A percentile compares a stretch with the other conserved stretches of the same genome.
Conservation (phyloP, 805 yeast species). For the Saturnispora dispora region DNA sequence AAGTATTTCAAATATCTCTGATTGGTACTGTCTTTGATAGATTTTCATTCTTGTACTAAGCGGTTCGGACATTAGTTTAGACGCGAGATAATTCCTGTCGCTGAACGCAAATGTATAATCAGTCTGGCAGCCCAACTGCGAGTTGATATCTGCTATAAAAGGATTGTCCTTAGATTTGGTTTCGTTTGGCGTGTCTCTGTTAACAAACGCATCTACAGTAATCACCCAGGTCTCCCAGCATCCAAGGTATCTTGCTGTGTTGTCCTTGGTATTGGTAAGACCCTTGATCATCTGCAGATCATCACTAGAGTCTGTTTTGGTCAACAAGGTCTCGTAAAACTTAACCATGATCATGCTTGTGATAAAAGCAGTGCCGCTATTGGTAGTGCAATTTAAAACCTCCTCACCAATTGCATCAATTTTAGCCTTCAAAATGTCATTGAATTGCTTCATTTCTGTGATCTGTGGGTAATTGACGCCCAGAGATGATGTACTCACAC, state of each 20-base stretch:
- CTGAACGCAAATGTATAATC: not conserved
- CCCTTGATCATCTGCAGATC: not conserved
- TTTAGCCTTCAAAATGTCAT: not conserved
- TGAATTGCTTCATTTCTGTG: not conserved
- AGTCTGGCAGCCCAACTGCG: not conserved
- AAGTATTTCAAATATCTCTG: conserved; percentile 1
- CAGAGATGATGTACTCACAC: not conserved
- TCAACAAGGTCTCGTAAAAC: conserved; percentile 19
- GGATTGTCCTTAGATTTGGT: not conserved
- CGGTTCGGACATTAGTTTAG: not conserved
- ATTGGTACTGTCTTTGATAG: not conserved
- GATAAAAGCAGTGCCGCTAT: not conserved
- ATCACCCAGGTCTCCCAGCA: conserved; percentile 71
- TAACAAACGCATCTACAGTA: conserved; percentile 34
- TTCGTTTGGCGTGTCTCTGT: conserved; percentile 1
- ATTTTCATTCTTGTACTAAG: not conserved
- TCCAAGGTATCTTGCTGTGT: conserved; percentile 9
- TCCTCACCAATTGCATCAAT: not conserved
- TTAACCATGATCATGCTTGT: not conserved
- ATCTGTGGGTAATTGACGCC: not conserved
- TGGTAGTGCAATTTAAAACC: not conserved
- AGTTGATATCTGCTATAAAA: not conserved
- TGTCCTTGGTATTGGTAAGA: not conserved
- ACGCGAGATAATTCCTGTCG: conserved; percentile 1
- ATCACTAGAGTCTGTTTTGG: conserved; percentile 2